Evolutionary conservation across 208 protist species (phyloP).

Genomic region (Tritrichomonas foetus): DNA sequence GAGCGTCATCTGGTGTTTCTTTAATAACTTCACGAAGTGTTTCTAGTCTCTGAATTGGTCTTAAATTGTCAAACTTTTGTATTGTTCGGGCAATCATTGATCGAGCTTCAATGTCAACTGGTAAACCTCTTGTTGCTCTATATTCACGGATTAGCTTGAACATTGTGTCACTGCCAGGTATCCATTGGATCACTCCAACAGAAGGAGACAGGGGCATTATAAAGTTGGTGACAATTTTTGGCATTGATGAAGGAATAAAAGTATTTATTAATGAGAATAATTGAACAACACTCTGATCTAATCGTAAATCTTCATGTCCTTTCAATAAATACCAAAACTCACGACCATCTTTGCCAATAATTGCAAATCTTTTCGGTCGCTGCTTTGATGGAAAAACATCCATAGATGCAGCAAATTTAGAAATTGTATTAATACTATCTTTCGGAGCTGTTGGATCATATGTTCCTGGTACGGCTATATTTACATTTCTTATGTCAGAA

Average conservation of each 20-base stretch:
- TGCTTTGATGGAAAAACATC: not conserved
- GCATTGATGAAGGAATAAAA: not conserved
- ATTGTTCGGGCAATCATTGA: not conserved
- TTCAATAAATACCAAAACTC: constrained; percentile 32
- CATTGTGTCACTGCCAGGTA: not conserved
- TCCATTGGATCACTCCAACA: constrained; percentile 22
- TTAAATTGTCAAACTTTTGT: not conserved
- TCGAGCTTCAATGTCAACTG: not conserved
- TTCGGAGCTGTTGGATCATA: not conserved
- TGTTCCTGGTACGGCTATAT: not conserved
- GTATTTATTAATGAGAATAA: not conserved
- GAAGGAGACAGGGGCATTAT: not conserved
- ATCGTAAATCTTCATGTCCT: not conserved
- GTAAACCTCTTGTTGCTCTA: not conserved
- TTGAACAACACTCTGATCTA: constrained; percentile 33
- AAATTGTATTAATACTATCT: not conserved
- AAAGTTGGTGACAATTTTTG: not conserved
- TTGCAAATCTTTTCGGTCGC: not conserved
- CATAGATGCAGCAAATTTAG: not conserved
- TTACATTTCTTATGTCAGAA: not conserved
- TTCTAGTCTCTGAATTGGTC: constrained; percentile 23
- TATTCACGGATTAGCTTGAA: not conserved
- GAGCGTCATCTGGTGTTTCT: not conserved
- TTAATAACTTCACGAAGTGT: not conserved
- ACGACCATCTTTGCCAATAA: not conserved